Evolutionary conservation across 2,329 filamentous ascomycete genomes (phyloP).

Genomic region (Apiospora malaysiana): DNA sequence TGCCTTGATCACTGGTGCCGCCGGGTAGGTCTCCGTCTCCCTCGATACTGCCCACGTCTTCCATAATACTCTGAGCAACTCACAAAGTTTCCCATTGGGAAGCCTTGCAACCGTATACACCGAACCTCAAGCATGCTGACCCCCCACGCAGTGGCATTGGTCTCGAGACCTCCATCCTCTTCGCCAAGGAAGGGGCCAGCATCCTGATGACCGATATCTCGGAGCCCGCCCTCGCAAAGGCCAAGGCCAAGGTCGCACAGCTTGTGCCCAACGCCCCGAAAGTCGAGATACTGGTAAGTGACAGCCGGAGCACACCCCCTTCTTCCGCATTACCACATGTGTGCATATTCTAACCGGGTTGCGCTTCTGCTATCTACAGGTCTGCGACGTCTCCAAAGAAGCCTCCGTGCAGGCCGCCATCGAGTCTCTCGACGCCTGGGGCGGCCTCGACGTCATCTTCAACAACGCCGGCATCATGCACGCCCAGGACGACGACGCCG

Average conservation of each 20-base stretch:
- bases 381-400: constrained; percentile 87
- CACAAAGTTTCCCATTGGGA: neutral
- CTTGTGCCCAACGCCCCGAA: constrained; percentile 66
- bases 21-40: constrained; percentile 67
- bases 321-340: too few relatives aligned
- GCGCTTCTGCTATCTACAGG: constrained; percentile 31
- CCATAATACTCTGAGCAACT: neutral
- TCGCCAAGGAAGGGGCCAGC: constrained; percentile 85
- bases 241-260: constrained; percentile 75
- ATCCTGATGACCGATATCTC: constrained; percentile 89
- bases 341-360: neutral
- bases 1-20: constrained; percentile 81
- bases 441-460: constrained; percentile 90
- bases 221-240: constrained; percentile 76
- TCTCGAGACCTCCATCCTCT: constrained; percentile 89
- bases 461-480: constrained; percentile 99
- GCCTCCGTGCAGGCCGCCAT: constrained; percentile 76
- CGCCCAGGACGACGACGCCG: constrained; percentile 76
- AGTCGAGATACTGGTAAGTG: constrained; percentile 64
- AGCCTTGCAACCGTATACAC: neutral
- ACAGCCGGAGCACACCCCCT: too few relatives aligned
- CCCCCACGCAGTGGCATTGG: constrained; percentile 76
- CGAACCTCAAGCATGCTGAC: neutral
- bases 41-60: neutral
- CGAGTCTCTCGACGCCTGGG: constrained; percentile 79